phyloP scores from a whole-genome alignment of 1,139 yeast species.

The Lodderomyces metapsilosis region DNA sequence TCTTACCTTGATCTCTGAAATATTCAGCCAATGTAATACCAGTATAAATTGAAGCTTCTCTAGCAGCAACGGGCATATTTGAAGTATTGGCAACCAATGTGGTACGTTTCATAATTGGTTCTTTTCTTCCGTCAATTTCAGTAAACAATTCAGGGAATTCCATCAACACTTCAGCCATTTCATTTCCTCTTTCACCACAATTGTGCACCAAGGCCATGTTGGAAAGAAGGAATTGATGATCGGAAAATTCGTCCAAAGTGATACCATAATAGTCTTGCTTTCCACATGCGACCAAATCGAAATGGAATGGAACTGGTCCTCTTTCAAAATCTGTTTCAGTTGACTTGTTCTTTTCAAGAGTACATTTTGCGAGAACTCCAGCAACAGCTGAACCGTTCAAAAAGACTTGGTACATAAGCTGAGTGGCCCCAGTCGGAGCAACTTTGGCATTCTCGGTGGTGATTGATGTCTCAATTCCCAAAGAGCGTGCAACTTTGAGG shows the following conservation, averaged over 20 bases:
- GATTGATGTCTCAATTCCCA: slow-evolving; percentile 31
- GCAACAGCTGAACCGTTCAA: slow-evolving; percentile 18
- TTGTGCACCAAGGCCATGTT: slow-evolving; percentile 36
- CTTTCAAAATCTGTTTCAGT: slow-evolving; percentile 17
- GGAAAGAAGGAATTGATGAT: slow-evolving; percentile 38
- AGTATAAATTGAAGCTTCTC: slow-evolving; percentile 98
- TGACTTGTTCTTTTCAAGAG: slow-evolving; percentile 15
- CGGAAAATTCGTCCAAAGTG: slow-evolving; percentile 35
- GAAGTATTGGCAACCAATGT: slow-evolving; percentile 98
- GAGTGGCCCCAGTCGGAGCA: slow-evolving; percentile 4
- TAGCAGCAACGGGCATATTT: slow-evolving; percentile 99
- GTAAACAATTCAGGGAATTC: slow-evolving; percentile 98
- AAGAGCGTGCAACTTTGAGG: slow-evolving; percentile 34
- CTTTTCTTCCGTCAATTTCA: slow-evolving; percentile 88
- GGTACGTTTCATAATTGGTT: slow-evolving; percentile 99
- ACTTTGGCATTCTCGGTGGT: slow-evolving; percentile 10
- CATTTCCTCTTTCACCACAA: slow-evolving; percentile 93
- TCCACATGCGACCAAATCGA: slow-evolving; percentile 22
- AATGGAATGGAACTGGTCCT: slow-evolving; percentile 15
- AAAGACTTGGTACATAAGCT: slow-evolving; percentile 13
- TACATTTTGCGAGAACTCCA: slow-evolving; percentile 22
- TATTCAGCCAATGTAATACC: slow-evolving; percentile 98
- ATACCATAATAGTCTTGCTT: slow-evolving; percentile 39
- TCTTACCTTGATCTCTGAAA: slow-evolving; percentile 99
- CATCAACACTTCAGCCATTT: slow-evolving; percentile 99